Evolutionary conservation across 179 eudicot genomes (phyloP).

Genomic region (Gypsophila paniculata): DNA sequence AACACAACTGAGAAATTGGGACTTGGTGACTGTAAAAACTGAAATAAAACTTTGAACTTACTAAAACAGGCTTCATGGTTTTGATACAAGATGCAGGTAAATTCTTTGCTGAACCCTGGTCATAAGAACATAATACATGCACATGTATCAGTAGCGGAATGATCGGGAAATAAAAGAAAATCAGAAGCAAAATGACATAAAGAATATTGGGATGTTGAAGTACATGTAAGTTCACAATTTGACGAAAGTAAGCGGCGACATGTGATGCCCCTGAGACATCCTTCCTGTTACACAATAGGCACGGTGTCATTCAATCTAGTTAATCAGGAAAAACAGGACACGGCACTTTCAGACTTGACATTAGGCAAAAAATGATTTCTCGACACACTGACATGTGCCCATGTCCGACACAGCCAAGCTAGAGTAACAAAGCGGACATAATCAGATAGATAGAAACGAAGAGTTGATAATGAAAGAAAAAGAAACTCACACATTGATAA

Average conservation of each 20-base stretch:
- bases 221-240: constrained; percentile 77
- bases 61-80: constrained; percentile 48
- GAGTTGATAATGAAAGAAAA: not conserved
- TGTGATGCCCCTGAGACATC: constrained; percentile 63
- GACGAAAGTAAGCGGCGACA: constrained; percentile 50
- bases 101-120: constrained; percentile 64
- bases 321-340: not conserved
- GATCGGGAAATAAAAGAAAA: not conserved
- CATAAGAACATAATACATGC: not conserved
- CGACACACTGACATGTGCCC: not conserved
- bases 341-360: no score
- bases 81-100: constrained; percentile 62
- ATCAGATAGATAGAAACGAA: not conserved
- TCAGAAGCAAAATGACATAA: not conserved
- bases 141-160: not conserved
- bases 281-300: constrained; percentile 42
- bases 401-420: not conserved
- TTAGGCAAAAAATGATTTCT: not conserved
- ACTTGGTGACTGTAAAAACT: not conserved
- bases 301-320: constrained; percentile 3
- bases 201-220: not conserved
- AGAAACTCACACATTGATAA: constrained; percentile 64
- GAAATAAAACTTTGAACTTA: constrained; percentile 27
- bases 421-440: not conserved
- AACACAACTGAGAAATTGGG: constrained; percentile 6